These are phyloP conservation scores for Cutaneotrichosporon sp. DNA, from an alignment of 1,284 basidiomycete genomes.

Conservation along the genomic window DNA sequence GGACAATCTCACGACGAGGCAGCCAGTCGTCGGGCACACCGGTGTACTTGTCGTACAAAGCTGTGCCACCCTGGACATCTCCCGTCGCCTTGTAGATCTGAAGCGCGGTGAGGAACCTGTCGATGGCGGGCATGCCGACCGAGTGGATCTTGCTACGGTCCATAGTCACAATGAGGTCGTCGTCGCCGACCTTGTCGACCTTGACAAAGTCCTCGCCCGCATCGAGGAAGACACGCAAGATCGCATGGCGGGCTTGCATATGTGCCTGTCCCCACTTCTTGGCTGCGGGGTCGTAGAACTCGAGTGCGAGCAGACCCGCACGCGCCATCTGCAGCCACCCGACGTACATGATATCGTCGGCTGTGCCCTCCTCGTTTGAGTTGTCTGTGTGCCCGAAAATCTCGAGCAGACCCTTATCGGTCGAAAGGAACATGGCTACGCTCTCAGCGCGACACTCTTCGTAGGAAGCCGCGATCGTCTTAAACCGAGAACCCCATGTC, in stretches of 20 bases:
- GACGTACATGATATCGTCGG: conserved; percentile 63
- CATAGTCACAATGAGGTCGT: conserved; percentile 15
- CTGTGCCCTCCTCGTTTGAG: conserved; percentile 4
- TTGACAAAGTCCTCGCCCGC: conserved; percentile 12
- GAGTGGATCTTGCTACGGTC: conserved; percentile 12
- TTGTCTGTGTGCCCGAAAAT: conserved; percentile 20
- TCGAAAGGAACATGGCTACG: conserved; percentile 18
- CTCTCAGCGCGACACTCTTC: conserved; percentile 21
- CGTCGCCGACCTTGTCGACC: conserved; percentile 9
- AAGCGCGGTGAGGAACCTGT: conserved; percentile 16
- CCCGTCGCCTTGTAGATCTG: conserved; percentile 21
- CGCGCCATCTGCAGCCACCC: conserved; percentile 78
- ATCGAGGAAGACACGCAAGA: conserved; percentile 14
- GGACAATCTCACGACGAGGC: conserved; percentile 13
- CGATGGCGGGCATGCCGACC: conserved; percentile 14
- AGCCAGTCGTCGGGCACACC: conserved; percentile 14
- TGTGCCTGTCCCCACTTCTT: conserved; percentile 85
- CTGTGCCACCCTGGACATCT: conserved; percentile 12
- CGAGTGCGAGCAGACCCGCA: conserved; percentile 70
- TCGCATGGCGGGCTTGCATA: conserved; percentile 56
- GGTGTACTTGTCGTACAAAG: conserved; percentile 13
- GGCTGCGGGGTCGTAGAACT: conserved; percentile 72
- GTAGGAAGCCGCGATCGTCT: conserved; percentile 14
- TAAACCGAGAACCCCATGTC: conserved; percentile 17
- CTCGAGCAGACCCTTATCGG: conserved; percentile 14